Conservation (phyloP, 2,329 filamentous ascomycete species). For the Coniochaeta hoffmannii region DNA sequence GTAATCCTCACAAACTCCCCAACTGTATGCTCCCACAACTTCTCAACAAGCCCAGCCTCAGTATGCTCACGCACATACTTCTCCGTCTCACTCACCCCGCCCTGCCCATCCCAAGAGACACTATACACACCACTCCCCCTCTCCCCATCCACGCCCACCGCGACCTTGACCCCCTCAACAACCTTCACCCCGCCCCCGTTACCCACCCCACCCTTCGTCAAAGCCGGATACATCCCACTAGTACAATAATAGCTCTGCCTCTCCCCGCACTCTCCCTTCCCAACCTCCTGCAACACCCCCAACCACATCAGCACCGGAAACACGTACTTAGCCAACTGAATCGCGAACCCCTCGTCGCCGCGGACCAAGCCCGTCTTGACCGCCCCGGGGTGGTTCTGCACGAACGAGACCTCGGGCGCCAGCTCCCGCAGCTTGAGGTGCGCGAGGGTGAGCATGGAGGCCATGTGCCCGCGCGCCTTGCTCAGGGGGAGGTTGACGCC, state of each 20-base stretch:
- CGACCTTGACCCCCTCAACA: conserved; percentile 15
- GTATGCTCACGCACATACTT: conserved; percentile 18
- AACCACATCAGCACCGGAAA: conserved; percentile 16
- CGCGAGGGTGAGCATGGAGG: conserved; percentile 40
- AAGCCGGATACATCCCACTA: conserved; percentile 23
- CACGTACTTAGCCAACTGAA: conserved; percentile 17
- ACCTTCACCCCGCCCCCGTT: conserved; percentile 17
- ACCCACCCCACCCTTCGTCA: conserved; percentile 11
- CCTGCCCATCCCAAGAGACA: conserved; percentile 24
- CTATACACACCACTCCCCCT: conserved; percentile 30
- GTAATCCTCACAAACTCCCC: conserved; percentile 26
- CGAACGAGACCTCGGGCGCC: conserved; percentile 33
- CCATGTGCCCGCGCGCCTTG: conserved; percentile 36
- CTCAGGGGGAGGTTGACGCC: conserved; percentile 27
- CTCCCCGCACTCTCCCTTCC: conserved; percentile 28
- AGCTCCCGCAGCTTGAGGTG: conserved; percentile 38
- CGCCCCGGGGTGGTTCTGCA: conserved; percentile 30
- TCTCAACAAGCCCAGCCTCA: conserved; percentile 19
- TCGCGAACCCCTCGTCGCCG: conserved; percentile 12
- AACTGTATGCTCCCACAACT: conserved; percentile 28
- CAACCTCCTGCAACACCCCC: conserved; percentile 11
- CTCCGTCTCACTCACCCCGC: conserved; percentile 16
- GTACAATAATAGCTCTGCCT: conserved; percentile 29
- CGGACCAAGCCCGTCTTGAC: conserved; percentile 24
- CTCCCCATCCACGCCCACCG: conserved; percentile 22